Percentiles rank a stretch among this genome's conserved stretches.
These are phyloP conservation scores for Protomyces gravidus DNA, from an alignment of 1,139 yeast genomes.

Conservation along the genomic window DNA sequence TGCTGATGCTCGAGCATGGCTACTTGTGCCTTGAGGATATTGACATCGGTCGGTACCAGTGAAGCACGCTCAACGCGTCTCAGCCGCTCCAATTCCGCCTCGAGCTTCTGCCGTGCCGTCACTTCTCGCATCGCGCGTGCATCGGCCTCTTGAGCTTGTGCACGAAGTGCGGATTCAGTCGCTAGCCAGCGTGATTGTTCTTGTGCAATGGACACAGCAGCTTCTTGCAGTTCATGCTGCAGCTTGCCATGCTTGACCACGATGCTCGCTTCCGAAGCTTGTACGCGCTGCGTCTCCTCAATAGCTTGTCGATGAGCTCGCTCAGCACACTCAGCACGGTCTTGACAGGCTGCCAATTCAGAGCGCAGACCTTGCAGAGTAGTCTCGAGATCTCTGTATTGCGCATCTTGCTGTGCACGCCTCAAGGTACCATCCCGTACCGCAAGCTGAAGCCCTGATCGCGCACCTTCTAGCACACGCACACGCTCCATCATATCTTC, in stretches of 20 bases:
- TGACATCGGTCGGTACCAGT: slow-evolving; percentile 1
- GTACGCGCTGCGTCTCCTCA: background rate
- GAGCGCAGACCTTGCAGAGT: slow-evolving; percentile 1
- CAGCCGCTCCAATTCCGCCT: slow-evolving; percentile 7
- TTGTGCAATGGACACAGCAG: slow-evolving; percentile 21
- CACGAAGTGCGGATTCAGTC: background rate
- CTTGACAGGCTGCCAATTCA: background rate
- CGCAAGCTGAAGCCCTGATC: slow-evolving; percentile 1
- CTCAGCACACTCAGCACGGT: slow-evolving; percentile 8
- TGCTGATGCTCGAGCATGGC: slow-evolving; percentile 7
- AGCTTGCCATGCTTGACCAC: background rate
- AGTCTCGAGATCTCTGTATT: slow-evolving; percentile 13
- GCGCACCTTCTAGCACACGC: slow-evolving; percentile 14
- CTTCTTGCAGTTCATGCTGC: slow-evolving; percentile 15
- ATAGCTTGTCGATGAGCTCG: background rate
- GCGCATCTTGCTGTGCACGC: slow-evolving; percentile 14
- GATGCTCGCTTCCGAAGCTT: background rate
- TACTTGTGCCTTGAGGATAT: slow-evolving; percentile 18
- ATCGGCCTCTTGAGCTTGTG: slow-evolving; percentile 2
- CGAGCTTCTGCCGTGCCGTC: background rate
- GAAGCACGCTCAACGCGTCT: background rate
- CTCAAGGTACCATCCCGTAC: slow-evolving; percentile 25
- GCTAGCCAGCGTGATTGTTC: slow-evolving; percentile 25
- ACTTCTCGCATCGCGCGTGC: background rate
- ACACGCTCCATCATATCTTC: background rate